phyloP scores from a whole-genome alignment of 1,284 basidiomycete species.

The Cystobasidium sp. region DNA sequence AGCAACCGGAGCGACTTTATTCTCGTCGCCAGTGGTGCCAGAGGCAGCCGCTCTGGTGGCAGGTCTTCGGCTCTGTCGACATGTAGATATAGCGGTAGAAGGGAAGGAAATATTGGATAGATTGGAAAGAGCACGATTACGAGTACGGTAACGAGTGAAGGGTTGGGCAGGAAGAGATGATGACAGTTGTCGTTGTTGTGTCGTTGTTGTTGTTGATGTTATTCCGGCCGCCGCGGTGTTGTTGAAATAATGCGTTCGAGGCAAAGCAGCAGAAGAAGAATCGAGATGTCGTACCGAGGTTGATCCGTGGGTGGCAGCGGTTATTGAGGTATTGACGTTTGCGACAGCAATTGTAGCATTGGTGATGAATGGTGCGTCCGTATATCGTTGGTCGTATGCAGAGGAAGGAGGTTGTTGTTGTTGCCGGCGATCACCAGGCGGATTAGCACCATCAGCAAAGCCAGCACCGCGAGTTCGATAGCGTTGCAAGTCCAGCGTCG shows the following conservation, averaged over 20 bases:
- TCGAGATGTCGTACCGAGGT: neutral
- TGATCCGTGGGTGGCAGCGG: constrained; percentile 6
- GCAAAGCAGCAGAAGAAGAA: neutral
- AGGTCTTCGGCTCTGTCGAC: constrained; percentile 26
- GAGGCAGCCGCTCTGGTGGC: constrained; percentile 31
- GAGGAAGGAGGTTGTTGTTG: neutral
- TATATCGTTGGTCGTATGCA: neutral
- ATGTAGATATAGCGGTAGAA: neutral
- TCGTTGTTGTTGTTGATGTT: neutral
- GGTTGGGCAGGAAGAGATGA: neutral
- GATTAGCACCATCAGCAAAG: neutral
- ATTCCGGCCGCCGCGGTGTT: neutral
- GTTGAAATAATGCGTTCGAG: neutral
- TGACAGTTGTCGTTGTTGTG: neutral
- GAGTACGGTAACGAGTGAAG: neutral
- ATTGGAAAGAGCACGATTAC: constrained; percentile 1
- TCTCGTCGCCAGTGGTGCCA: constrained; percentile 32
- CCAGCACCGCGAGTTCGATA: neutral
- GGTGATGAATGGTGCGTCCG: neutral
- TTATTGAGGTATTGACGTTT: neutral
- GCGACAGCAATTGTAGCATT: too few species aligned
- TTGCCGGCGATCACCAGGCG: constrained; percentile 1
- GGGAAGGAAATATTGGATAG: neutral
- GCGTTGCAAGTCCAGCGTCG: neutral
- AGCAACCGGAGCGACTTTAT: constrained; percentile 5